Percentiles rank a stretch among this genome's conserved stretches.
These are phyloP conservation scores for Schoenoplectus triqueter DNA, from an alignment of 202 grass and related monocot genomes.

Conservation along the genomic window DNA sequence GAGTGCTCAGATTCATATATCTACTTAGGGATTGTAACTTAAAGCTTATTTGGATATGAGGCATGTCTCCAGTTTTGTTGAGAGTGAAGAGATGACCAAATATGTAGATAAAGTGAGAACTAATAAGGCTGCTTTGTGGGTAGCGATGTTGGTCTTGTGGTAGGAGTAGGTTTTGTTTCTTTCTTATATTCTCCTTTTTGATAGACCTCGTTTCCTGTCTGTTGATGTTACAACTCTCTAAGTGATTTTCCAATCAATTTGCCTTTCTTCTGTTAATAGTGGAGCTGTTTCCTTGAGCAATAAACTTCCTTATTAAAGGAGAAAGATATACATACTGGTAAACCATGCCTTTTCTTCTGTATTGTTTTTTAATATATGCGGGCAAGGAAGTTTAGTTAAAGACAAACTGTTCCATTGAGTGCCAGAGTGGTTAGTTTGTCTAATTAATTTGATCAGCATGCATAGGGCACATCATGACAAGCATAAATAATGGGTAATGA, in stretches of 20 bases:
- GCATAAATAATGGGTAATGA: conserved; percentile 30
- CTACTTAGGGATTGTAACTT: not conserved
- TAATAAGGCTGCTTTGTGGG: conserved; percentile 6
- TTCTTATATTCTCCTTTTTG: not conserved
- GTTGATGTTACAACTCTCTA: not conserved
- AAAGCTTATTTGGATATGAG: not conserved
- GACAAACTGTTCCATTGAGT: conserved; percentile 20
- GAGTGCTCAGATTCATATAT: not conserved
- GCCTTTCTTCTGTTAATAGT: not conserved
- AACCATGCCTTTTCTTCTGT: not conserved
- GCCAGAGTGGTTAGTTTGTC: conserved; percentile 20
- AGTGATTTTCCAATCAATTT: not conserved
- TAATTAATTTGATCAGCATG: conserved; percentile 30
- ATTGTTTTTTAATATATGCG: not conserved
- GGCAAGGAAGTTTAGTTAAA: conserved; percentile 21
- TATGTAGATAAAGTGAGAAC: conserved; percentile 14
- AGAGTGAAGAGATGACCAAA: conserved; percentile 18
- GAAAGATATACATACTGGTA: not conserved
- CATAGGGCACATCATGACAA: conserved; percentile 30
- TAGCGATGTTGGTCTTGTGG: conserved; percentile 28
- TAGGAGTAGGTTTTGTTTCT: conserved; percentile 28
- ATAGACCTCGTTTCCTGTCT: conserved; percentile 7
- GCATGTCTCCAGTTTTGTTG: not conserved
- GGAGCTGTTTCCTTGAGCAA: conserved; percentile 4
- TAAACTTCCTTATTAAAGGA: not conserved